These are phyloP conservation scores for Aureobasidium sp. DNA, from an alignment of 2,329 filamentous ascomycete species.

Conservation along the genomic window DNA sequence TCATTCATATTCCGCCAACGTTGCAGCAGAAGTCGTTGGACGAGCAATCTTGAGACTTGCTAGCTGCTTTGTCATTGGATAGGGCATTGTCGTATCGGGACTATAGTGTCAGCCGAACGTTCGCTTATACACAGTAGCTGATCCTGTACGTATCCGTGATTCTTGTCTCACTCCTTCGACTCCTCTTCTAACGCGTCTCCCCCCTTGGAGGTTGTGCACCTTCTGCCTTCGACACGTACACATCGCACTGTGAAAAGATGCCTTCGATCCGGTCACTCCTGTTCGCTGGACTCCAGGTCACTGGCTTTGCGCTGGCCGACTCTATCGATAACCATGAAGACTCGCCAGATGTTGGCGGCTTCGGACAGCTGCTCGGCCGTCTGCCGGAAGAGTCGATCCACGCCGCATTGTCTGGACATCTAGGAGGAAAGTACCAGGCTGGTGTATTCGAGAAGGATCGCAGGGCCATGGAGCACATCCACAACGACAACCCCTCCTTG, in stretches of 20 bases:
- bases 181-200: slow-evolving; percentile 10
- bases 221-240: not conserved
- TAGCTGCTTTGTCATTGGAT: not conserved
- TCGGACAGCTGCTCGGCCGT: slow-evolving; percentile 50
- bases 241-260: slow-evolving; percentile 29
- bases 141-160: slow-evolving; percentile 9
- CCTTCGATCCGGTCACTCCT: slow-evolving; percentile 34
- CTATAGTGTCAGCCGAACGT: slow-evolving; percentile 4
- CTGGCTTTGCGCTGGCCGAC: slow-evolving; percentile 27
- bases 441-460: slow-evolving; percentile 61
- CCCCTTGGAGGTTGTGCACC: not conserved
- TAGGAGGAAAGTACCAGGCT: slow-evolving; percentile 58
- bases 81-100: not conserved
- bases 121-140: slow-evolving; percentile 12
- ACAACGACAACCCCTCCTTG: slow-evolving; percentile 54
- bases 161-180: not conserved
- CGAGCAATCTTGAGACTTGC: not conserved
- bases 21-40: not conserved
- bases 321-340: slow-evolving; percentile 22
- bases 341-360: slow-evolving; percentile 28
- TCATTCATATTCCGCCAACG: not conserved
- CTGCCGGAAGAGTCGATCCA: slow-evolving; percentile 57
- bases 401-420: slow-evolving; percentile 57
- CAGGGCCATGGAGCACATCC: slow-evolving; percentile 56
- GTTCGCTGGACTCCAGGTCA: slow-evolving; percentile 28